Evolutionary conservation across 306 rosid genomes (phyloP), one percentile per base, ranked within the genome.

Genomic region (Quillaja saponaria): DNA sequence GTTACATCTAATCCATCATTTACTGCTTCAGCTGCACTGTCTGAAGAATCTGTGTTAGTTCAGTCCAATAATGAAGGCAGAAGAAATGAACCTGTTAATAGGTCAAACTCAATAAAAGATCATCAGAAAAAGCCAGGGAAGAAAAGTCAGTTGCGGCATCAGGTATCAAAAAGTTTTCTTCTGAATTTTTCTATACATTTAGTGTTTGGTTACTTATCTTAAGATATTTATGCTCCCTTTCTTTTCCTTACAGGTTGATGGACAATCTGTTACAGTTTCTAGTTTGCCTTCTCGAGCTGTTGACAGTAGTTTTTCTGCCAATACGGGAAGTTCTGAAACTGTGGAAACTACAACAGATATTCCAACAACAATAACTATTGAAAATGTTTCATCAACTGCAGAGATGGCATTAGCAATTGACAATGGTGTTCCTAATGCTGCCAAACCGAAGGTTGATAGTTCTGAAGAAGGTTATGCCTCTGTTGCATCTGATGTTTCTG

Each of bases 61-160:
- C 68, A 63, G 55, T 45, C 68, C 33, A 59, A 44, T 65, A 69
- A 63, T 72, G 91, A 89, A 65, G 71, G 74, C 42, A 81, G 75
- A 50, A 64, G 38, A 50, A 71, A 65, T 61, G 95, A 89, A 70
- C 68, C 77, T 25, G 71, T 85, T 63, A 71, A 74, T 13, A 78
- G 75, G 67, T 81, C 96, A 9, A 81, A 81, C 81, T 80, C 88
- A 55, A 61, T 78, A 45, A 82, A 78, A 68, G 96, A 94, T 66
- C 77, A 80, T 67, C 84, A 78, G 65, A 90, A 77, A 63, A 79
- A 82, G 62, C 16, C 72, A 19, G 78, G 64, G 64, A 84, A 72
- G 78, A 78, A 80, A 78, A 95, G 78, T 42, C 90, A 79, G 67
- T 44, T 70, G 14, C 84, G 72, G 57, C 76, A 73, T 73, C 87